Conservation (phyloP, 805 yeast genomes). For the Debaryomyces tyrocola region DNA sequence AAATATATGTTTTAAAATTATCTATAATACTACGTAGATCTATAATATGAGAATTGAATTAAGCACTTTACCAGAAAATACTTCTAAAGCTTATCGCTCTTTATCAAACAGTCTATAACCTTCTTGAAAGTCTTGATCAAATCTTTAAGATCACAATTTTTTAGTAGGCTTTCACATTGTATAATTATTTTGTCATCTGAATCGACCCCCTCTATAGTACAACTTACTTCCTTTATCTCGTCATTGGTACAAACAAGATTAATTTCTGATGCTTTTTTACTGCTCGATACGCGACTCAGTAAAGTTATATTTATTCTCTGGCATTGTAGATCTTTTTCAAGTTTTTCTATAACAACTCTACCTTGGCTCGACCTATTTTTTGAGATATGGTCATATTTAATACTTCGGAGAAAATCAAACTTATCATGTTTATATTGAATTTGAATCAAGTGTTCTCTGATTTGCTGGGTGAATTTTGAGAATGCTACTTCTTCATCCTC, state of each 20-base stretch:
- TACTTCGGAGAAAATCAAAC: conserved; percentile 13
- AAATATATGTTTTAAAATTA: neutral
- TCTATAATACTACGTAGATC: neutral
- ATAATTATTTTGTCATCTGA: conserved; percentile 3
- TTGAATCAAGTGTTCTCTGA: conserved; percentile 22
- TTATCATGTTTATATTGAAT: conserved; percentile 34
- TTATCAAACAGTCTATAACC: conserved; percentile 6
- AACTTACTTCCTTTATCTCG: conserved; percentile 13
- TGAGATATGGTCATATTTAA: conserved; percentile 11
- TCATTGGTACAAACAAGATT: conserved; percentile 21
- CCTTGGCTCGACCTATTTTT: neutral
- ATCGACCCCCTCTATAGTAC: neutral
- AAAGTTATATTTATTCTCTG: conserved; percentile 15
- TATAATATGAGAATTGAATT: neutral
- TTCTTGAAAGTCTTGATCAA: conserved; percentile 15
- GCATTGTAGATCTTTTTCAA: conserved; percentile 28
- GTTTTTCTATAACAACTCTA: conserved; percentile 8
- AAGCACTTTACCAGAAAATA: neutral
- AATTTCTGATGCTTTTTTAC: conserved; percentile 9
- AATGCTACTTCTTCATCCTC: conserved; percentile 15
- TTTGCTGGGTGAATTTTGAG: conserved; percentile 17
- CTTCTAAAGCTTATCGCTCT: conserved; percentile 2
- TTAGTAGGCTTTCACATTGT: conserved; percentile 14
- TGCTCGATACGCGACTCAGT: neutral
- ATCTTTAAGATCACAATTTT: conserved; percentile 13